These are phyloP conservation scores for Pulveroboletus frians DNA, from an alignment of 768 basidiomycete genomes.

Conservation along the genomic window DNA sequence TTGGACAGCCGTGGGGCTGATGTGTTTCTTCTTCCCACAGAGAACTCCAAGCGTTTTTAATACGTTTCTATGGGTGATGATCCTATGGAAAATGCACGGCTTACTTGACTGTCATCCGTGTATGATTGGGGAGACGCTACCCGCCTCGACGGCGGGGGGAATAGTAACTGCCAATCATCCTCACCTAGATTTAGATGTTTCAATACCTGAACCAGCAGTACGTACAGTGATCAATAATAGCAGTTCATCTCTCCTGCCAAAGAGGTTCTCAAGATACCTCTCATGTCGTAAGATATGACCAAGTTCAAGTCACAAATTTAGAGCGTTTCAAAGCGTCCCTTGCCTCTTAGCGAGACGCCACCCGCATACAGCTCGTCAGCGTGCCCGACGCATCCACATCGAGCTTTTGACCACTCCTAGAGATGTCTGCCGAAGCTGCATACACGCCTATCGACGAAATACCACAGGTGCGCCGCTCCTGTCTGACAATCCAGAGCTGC, in stretches of 20 bases:
- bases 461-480: slow-evolving; percentile 34
- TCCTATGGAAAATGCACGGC: background rate
- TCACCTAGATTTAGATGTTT: no score
- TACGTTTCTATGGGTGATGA: no score
- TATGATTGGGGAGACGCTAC: background rate
- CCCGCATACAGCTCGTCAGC: background rate
- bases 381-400: background rate
- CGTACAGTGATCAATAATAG: no score
- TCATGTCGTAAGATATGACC: background rate
- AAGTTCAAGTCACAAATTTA: background rate
- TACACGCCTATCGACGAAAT: slow-evolving; percentile 55
- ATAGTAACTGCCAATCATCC: no score
- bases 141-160: no score
- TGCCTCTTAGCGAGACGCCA: background rate
- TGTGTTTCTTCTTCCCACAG: background rate
- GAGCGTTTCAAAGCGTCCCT: background rate
- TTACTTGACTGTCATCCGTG: background rate
- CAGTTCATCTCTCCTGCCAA: no score
- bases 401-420: background rate
- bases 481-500: background rate
- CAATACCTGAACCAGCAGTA: no score
- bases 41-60: no score
- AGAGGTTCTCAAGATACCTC: no score
- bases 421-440: slow-evolving; percentile 29
- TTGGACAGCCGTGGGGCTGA: background rate